These are phyloP conservation scores for Teratosphaeria epicoccoides DNA, from an alignment of 2,329 filamentous ascomycete species.

Conservation along the genomic window DNA sequence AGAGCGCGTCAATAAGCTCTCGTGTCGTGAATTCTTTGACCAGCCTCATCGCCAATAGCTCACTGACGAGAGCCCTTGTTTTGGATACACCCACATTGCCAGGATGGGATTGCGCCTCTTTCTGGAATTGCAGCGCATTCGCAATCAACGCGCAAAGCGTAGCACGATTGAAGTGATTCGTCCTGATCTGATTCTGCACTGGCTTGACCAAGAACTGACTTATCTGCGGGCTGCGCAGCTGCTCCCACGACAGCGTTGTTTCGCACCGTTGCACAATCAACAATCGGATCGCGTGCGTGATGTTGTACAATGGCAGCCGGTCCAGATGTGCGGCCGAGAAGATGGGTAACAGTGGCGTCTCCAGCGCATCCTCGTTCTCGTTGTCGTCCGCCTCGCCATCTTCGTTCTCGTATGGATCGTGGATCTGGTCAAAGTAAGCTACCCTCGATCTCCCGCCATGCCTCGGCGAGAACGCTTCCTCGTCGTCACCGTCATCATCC, in stretches of 20 bases:
- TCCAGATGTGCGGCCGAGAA: constrained; percentile 75
- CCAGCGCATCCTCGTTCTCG: constrained; percentile 35
- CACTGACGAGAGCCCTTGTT: constrained; percentile 79
- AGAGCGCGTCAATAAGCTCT: constrained; percentile 86
- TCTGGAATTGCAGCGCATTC: constrained; percentile 86
- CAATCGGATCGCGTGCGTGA: constrained; percentile 81
- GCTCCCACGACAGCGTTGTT: constrained; percentile 88
- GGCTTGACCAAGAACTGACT: constrained; percentile 94
- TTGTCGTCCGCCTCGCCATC: constrained; percentile 29
- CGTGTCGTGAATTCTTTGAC: constrained; percentile 81
- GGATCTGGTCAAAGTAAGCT: constrained; percentile 12
- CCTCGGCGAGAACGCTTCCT: constrained; percentile 13
- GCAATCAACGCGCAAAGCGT: constrained; percentile 85
- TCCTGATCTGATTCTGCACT: constrained; percentile 79
- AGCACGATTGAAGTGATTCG: constrained; percentile 72
- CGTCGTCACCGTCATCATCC: constrained; percentile 9
- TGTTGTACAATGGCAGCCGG: constrained; percentile 74
- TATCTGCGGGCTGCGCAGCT: constrained; percentile 87
- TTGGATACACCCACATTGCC: constrained; percentile 74
- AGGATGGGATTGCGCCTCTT: constrained; percentile 71
- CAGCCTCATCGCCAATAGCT: constrained; percentile 79
- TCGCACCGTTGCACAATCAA: constrained; percentile 78
- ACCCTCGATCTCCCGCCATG: constrained; percentile 3
- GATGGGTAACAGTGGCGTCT: constrained; percentile 56
- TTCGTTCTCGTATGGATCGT: constrained; percentile 27